Base-by-base conservation (phyloP, 352 stramenopile species). In the Phytophthora rubi region DNA sequence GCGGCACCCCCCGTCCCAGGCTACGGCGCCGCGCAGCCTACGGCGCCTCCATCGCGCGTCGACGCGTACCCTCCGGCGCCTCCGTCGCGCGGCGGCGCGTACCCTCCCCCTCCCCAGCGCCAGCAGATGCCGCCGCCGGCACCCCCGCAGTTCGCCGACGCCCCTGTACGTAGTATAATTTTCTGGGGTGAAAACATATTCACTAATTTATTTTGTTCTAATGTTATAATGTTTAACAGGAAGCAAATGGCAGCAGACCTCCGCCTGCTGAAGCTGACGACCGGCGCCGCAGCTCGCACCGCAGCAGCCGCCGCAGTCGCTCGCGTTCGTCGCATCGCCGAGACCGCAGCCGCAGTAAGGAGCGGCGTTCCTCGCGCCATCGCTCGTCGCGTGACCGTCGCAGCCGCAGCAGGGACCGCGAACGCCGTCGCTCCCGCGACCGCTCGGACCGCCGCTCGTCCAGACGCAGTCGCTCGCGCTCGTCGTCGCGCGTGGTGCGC, bases 71-170 rank as follows among this genome's bases (percentile, higher is more conserved):
- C 66, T 51, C 61, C 49, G 15, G 21, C 64, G n/a, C 63, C 33
- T 10, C 33, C 33, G 0, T 39, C 33, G 33, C 33, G 33, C 8
- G 33, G 33, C 33, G 33, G 6, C 7, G 33, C 33, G 33, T 39
- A 39, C 33, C 33, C 33, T 39, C 33, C 33, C 9, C 33, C 33
- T 39, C 33, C 33, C 8, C 8, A 58, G 13, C 32, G 47, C 21
- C 67, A 42, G 42, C 67, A 71, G 53, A 69, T 73, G 49, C 71
- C 71, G 21, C 60, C 71, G 0, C 57, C 76, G 2, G 62, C 68
- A 21, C 59, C 77, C n/a, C 67, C 69, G n/a, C 84, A 94, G 55
- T 92, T 92, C 59, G 80, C 71, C 7, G 70, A 93, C 58, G 86
- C 86, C 23, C 76, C 82, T 52, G 86, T 93, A 72, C 49, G 70